Percentiles rank a stretch among this genome's conserved stretches.
These are phyloP conservation scores for Pseudogymnoascus sp. DNA, from an alignment of 2,329 filamentous ascomycete genomes.

Conservation along the genomic window DNA sequence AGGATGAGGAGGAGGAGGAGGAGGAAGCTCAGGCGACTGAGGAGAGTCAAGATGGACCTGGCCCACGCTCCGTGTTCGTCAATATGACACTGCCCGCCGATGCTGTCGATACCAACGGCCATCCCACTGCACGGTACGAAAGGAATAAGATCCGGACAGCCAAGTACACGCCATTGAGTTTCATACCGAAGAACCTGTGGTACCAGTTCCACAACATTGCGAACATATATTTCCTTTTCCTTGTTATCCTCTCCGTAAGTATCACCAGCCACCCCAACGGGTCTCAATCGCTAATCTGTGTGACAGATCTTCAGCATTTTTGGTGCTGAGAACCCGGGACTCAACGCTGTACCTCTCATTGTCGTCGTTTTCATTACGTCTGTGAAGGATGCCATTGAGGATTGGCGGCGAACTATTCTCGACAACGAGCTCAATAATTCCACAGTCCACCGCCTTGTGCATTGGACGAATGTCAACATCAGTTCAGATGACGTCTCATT, in stretches of 20 bases:
- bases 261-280: constrained; percentile 1
- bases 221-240: constrained; percentile 96
- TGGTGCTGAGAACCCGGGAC: constrained; percentile 78
- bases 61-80: constrained; percentile 64
- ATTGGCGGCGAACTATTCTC: constrained; percentile 82
- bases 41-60: constrained; percentile 31
- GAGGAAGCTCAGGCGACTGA: constrained; percentile 26
- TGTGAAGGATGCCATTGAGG: constrained; percentile 91
- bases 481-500: constrained; percentile 73
- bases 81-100: constrained; percentile 71
- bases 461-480: constrained; percentile 91
- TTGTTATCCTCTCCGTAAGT: constrained; percentile 88
- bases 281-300: constrained; percentile 16
- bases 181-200: constrained; percentile 93
- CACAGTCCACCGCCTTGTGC: constrained; percentile 77
- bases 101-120: constrained; percentile 72
- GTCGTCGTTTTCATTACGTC: constrained; percentile 83
- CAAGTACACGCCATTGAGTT: constrained; percentile 93
- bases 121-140: constrained; percentile 59
- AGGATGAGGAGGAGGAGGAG: constrained; percentile 12
- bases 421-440: constrained; percentile 96
- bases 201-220: constrained; percentile 98
- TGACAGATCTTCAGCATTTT: constrained; percentile 89
- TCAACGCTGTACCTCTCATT: constrained; percentile 86
- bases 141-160: constrained; percentile 97